phyloP scores from a whole-genome alignment of 176 grass and related monocot species.

The Musa beccarii region DNA sequence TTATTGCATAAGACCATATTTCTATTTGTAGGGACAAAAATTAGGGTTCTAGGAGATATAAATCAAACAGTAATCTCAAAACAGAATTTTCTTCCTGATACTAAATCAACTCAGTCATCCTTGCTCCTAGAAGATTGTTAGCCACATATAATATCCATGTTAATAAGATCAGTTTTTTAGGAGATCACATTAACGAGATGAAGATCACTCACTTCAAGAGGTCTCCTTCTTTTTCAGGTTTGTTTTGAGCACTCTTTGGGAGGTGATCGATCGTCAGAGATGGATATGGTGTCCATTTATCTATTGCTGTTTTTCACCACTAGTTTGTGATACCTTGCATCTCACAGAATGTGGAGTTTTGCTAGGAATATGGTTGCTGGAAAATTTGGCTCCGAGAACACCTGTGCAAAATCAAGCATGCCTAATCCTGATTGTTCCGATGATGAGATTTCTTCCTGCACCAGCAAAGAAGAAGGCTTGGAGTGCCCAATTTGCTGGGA shows the following conservation, averaged over 20 bases:
- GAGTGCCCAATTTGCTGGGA: constrained; percentile 88
- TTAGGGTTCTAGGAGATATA: not conserved
- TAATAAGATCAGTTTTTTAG: not conserved
- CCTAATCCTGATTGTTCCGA: constrained; percentile 45
- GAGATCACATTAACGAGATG: not conserved
- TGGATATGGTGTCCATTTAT: not conserved
- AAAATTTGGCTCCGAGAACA: constrained; percentile 27
- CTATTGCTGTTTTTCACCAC: not conserved
- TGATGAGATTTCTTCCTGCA: constrained; percentile 55
- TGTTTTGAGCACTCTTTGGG: not conserved
- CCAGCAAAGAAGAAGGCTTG: constrained; percentile 56
- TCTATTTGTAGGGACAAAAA: not conserved
- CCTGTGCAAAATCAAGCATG: not conserved
- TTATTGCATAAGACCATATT: not conserved
- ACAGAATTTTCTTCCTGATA: not conserved
- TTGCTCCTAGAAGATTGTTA: not conserved
- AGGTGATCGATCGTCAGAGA: not conserved
- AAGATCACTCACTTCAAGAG: not conserved
- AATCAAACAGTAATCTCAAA: not conserved
- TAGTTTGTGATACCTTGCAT: not conserved
- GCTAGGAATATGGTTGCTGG: constrained; percentile 26
- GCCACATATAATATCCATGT: not conserved
- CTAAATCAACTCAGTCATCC: not conserved
- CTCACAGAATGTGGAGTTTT: constrained; percentile 38
- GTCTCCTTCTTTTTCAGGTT: not conserved